Percentiles rank a stretch among this genome's conserved stretches.
phyloP scores from a whole-genome alignment of 1,139 yeast genomes.

The Candida sanyaensis region DNA sequence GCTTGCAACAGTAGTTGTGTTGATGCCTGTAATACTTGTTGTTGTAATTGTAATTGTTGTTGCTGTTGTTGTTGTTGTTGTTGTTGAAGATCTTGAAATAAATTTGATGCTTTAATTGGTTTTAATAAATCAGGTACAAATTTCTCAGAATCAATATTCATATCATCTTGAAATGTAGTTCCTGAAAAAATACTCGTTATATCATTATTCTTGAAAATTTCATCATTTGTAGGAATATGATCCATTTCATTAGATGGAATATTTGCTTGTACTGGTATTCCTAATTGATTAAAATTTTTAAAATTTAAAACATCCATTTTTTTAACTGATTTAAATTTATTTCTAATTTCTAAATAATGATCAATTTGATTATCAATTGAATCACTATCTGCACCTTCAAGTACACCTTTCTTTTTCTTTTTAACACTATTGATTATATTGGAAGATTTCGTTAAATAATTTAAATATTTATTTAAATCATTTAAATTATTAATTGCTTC shows the following conservation, averaged over 20 bases:
- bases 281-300: constrained; percentile 1
- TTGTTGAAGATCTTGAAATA: constrained; percentile 16
- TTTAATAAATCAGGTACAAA: constrained; percentile 24
- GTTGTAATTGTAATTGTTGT: background rate
- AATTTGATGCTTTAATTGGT: constrained; percentile 22
- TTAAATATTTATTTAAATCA: constrained; percentile 45
- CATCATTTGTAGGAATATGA: background rate
- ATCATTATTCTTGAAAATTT: constrained; percentile 1
- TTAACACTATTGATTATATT: constrained; percentile 45
- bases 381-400: constrained; percentile 4
- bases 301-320: constrained; percentile 17
- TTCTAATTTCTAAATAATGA: constrained; percentile 32
- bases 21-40: background rate
- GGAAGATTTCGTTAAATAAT: constrained; percentile 41
- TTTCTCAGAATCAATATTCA: background rate
- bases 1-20: background rate
- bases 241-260: constrained; percentile 3
- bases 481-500: constrained; percentile 43
- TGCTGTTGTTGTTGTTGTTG: too few species aligned
- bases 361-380: constrained; percentile 37
- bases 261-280: background rate
- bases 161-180: constrained; percentile 5
- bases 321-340: constrained; percentile 24
- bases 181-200: constrained; percentile 6
- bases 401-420: constrained; percentile 20